Percentiles rank a stretch among this genome's conserved stretches.
These are phyloP conservation scores for Kentomonas sorsogonicus DNA, from an alignment of 208 protist genomes.

Conservation along the genomic window DNA sequence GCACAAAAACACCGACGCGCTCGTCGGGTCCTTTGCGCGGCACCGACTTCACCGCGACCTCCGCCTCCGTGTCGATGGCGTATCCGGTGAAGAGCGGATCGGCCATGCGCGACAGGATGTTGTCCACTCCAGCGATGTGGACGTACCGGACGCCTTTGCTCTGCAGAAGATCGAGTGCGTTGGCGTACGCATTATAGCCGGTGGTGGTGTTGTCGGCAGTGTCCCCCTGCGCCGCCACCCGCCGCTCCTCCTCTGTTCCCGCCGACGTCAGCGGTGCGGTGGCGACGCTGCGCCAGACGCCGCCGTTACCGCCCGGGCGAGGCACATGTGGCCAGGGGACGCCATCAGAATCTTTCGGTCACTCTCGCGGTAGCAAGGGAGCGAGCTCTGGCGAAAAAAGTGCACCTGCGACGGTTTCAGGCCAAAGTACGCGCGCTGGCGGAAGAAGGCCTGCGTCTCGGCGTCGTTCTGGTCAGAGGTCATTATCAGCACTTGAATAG, in stretches of 20 bases:
- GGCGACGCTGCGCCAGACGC: conserved; percentile 79
- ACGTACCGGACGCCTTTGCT: conserved; percentile 86
- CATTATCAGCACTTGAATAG: conserved; percentile 93
- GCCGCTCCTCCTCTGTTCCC: too few relatives aligned
- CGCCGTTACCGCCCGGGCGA: conserved; percentile 97
- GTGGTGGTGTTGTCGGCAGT: background rate
- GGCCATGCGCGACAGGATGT: conserved; percentile 91
- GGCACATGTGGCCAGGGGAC: conserved; percentile 41
- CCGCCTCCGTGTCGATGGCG: conserved; percentile 30
- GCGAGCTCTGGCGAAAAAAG: conserved; percentile 93
- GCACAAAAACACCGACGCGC: conserved; percentile 95
- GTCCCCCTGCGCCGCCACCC: background rate
- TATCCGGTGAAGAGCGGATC: conserved; percentile 96
- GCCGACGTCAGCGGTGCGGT: background rate
- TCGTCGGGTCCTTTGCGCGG: conserved; percentile 82
- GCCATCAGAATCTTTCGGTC: conserved; percentile 94
- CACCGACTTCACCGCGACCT: conserved; percentile 93
- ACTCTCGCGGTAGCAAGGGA: conserved; percentile 86
- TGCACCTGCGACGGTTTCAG: conserved; percentile 81
- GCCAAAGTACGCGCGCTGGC: conserved; percentile 92
- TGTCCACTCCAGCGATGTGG: conserved; percentile 97
- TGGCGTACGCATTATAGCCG: background rate
- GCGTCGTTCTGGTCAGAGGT: conserved; percentile 93
- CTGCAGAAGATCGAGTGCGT: conserved; percentile 76
- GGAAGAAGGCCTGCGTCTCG: conserved; percentile 91